These are phyloP conservation scores for Suhomyces vadensis DNA, from an alignment of 805 yeast species.

Conservation along the genomic window DNA sequence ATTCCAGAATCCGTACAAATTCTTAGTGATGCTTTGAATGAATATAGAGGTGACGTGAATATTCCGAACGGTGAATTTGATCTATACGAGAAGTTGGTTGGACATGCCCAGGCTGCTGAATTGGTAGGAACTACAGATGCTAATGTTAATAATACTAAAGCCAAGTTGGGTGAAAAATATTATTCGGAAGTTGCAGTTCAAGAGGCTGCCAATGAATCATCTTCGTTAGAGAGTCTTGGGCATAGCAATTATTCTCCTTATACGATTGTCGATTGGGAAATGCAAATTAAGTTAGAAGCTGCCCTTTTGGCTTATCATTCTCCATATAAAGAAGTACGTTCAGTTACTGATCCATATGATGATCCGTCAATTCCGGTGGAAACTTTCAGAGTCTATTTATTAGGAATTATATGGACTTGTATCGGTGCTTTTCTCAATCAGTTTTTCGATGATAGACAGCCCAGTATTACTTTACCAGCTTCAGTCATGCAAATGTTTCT, in stretches of 20 bases:
- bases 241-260: background rate
- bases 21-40: slow-evolving; percentile 28
- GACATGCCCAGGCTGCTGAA: background rate
- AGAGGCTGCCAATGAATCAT: slow-evolving; percentile 26
- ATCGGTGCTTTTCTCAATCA: slow-evolving; percentile 18
- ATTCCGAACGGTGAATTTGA: slow-evolving; percentile 29
- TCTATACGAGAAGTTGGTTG: slow-evolving; percentile 22
- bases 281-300: slow-evolving; percentile 21
- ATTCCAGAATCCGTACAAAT: slow-evolving; percentile 26
- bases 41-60: slow-evolving; percentile 34
- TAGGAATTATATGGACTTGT: slow-evolving; percentile 19
- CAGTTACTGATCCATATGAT: slow-evolving; percentile 28
- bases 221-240: background rate
- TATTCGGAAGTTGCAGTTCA: background rate
- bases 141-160: background rate
- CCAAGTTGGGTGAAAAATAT: background rate
- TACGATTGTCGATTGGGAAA: slow-evolving; percentile 16
- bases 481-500: slow-evolving; percentile 19
- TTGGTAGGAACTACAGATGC: background rate
- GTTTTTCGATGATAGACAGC: slow-evolving; percentile 19
- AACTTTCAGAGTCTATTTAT: slow-evolving; percentile 33
- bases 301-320: slow-evolving; percentile 26
- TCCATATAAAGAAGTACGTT: slow-evolving; percentile 33
- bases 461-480: slow-evolving; percentile 14
- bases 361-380: slow-evolving; percentile 32